Evolutionary conservation across 1,284 basidiomycete species (phyloP).

Genomic region (Psilocybe mexicana): DNA sequence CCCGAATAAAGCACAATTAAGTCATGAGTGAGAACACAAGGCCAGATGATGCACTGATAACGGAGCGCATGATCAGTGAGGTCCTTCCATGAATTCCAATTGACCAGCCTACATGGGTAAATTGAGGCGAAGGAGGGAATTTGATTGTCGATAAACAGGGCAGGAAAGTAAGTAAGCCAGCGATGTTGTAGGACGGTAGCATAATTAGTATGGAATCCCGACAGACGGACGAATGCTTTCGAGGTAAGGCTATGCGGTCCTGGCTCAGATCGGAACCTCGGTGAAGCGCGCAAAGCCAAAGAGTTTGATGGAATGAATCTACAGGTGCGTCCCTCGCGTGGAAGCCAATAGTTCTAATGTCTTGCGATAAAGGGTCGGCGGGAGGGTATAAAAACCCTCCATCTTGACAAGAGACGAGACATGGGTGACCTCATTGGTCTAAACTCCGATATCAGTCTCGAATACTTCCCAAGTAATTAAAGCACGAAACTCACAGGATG

Average conservation of each 20-base stretch:
- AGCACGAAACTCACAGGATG: slow-evolving; percentile 1
- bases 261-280: slow-evolving; percentile 18
- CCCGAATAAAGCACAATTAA: slow-evolving; percentile 6
- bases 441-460: not conserved
- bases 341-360: not conserved
- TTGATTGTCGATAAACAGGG: slow-evolving; percentile 7
- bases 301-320: slow-evolving; percentile 13
- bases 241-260: slow-evolving; percentile 20
- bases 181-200: slow-evolving; percentile 24
- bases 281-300: slow-evolving; percentile 7
- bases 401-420: not conserved
- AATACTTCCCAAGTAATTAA: not conserved
- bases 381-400: slow-evolving; percentile 6
- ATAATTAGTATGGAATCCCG: slow-evolving; percentile 15
- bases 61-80: slow-evolving; percentile 14
- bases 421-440: not conserved
- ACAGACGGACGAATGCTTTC: slow-evolving; percentile 11
- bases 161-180: slow-evolving; percentile 15
- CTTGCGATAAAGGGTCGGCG: not conserved
- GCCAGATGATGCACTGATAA: slow-evolving; percentile 18
- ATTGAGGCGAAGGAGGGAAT: slow-evolving; percentile 7
- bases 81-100: slow-evolving; percentile 12
- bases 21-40: slow-evolving; percentile 12
- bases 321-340: not conserved
- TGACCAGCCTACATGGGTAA: slow-evolving; percentile 4